Conservation (phyloP, 352 stramenopile species). For the Phytophthora citricola region DNA sequence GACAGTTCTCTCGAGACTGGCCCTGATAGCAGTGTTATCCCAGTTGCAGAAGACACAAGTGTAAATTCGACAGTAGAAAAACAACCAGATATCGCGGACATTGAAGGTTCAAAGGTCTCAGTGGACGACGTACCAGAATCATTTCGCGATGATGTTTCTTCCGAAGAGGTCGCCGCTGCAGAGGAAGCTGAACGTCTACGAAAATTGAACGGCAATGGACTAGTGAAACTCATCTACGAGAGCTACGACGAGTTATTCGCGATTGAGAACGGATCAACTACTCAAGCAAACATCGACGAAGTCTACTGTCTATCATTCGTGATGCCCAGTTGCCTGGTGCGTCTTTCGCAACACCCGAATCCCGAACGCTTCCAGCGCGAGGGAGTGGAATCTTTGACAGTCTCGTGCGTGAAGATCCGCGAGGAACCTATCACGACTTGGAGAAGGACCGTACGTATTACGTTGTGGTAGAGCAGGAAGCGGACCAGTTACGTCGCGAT, state of each 20-base stretch:
- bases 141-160: conserved; percentile 4
- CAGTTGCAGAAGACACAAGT: not conserved
- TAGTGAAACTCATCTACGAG: conserved; percentile 86
- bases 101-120: not conserved
- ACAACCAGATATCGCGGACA: not conserved
- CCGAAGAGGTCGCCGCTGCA: conserved; percentile 6
- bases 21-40: not conserved
- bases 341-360: conserved; percentile 61
- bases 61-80: conserved; percentile 3
- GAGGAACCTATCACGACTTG: conserved; percentile 73
- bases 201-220: conserved; percentile 65
- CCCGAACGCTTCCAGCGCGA: conserved; percentile 63
- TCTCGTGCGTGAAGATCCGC: conserved; percentile 72
- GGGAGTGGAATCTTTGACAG: conserved; percentile 57
- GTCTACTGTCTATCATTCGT: conserved; percentile 90
- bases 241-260: conserved; percentile 88
- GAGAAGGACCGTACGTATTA: conserved; percentile 78
- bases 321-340: conserved; percentile 88
- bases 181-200: conserved; percentile 43
- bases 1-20: not conserved
- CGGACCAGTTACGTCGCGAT: conserved; percentile 69
- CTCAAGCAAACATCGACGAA: conserved; percentile 78
- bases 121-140: conserved; percentile 1
- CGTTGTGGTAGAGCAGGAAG: conserved; percentile 85
- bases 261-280: conserved; percentile 81